A percentile compares a stretch with the other conserved stretches of the same genome.
phyloP scores from a whole-genome alignment of 1,284 basidiomycete species.

The Ganoderma multipileum region DNA sequence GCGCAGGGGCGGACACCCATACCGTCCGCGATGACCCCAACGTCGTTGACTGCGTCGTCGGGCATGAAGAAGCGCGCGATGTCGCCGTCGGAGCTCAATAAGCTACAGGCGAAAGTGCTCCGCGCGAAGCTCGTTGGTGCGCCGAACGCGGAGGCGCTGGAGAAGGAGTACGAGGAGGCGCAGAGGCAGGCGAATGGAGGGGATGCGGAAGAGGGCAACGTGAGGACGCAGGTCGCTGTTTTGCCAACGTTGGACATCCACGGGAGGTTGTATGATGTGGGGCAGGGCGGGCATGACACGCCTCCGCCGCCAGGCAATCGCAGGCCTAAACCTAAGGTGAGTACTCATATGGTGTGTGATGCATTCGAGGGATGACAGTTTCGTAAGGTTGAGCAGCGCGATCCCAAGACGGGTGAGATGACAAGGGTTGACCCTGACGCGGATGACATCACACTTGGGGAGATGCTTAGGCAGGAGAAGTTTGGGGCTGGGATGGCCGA shows the following conservation, averaged over 20 bases:
- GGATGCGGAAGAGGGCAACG: conserved; percentile 49
- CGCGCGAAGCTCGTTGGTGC: conserved; percentile 87
- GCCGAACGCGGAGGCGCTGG: conserved; percentile 76
- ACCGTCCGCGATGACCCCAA: conserved; percentile 88
- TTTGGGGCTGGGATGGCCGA: conserved; percentile 89
- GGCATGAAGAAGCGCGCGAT: conserved; percentile 53
- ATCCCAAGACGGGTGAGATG: conserved; percentile 87
- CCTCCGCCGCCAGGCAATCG: conserved; percentile 67
- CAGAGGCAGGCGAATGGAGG: conserved; percentile 56
- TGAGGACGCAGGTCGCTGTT: conserved; percentile 76
- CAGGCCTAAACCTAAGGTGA: conserved; percentile 80
- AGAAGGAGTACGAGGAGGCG: conserved; percentile 84
- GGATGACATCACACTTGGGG: conserved; percentile 84
- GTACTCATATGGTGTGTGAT: conserved; percentile 14
- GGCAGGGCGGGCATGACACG: conserved; percentile 66
- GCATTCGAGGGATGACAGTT: conserved; percentile 4
- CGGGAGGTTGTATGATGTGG: conserved; percentile 92
- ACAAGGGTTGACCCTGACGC: conserved; percentile 90
- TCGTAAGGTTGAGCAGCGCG: conserved; percentile 84
- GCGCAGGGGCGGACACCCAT: conserved; percentile 78
- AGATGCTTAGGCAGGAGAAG: conserved; percentile 92
- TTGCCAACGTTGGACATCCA: conserved; percentile 90
- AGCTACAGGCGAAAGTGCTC: conserved; percentile 91
- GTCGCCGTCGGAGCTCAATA: conserved; percentile 86
- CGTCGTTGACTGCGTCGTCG: conserved; percentile 43